phyloP scores from a whole-genome alignment of 2,329 filamentous ascomycete genomes.

The Aspergillus pseudoviridinutans region DNA sequence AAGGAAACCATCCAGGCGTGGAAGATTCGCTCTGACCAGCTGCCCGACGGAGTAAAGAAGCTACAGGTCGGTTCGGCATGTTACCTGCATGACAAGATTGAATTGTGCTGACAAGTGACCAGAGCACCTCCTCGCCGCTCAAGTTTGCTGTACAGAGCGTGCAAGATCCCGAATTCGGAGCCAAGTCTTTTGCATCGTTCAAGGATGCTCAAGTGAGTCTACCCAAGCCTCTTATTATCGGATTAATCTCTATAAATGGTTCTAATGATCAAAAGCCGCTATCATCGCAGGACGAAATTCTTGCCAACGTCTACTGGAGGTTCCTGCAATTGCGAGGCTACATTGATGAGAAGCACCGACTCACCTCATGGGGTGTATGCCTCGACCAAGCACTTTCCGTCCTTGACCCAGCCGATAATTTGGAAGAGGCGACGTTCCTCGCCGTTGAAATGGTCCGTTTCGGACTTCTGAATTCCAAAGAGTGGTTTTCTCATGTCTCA shows the following conservation, averaged over 20 bases:
- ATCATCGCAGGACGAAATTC: slow-evolving; percentile 66
- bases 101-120: slow-evolving; percentile 1
- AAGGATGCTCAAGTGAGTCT: slow-evolving; percentile 43
- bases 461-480: slow-evolving; percentile 69
- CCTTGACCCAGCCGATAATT: slow-evolving; percentile 53
- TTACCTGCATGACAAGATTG: no score
- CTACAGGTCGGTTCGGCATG: slow-evolving; percentile 21
- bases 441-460: slow-evolving; percentile 82
- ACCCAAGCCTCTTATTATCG: no score
- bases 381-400: slow-evolving; percentile 65
- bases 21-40: slow-evolving; percentile 62
- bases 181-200: slow-evolving; percentile 59
- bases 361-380: slow-evolving; percentile 81
- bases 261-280: slow-evolving; percentile 34
- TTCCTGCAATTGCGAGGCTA: slow-evolving; percentile 89
- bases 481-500: slow-evolving; percentile 56
- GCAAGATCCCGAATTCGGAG: slow-evolving; percentile 64
- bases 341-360: slow-evolving; percentile 68
- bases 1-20: slow-evolving; percentile 59
- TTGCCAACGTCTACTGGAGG: slow-evolving; percentile 75
- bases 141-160: slow-evolving; percentile 58
- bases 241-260: background rate
- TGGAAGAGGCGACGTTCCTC: slow-evolving; percentile 75
- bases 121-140: slow-evolving; percentile 29
- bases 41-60: slow-evolving; percentile 41